These are phyloP conservation scores for Didymellaceae sp. DNA, from an alignment of 2,329 filamentous ascomycete genomes.

Conservation along the genomic window DNA sequence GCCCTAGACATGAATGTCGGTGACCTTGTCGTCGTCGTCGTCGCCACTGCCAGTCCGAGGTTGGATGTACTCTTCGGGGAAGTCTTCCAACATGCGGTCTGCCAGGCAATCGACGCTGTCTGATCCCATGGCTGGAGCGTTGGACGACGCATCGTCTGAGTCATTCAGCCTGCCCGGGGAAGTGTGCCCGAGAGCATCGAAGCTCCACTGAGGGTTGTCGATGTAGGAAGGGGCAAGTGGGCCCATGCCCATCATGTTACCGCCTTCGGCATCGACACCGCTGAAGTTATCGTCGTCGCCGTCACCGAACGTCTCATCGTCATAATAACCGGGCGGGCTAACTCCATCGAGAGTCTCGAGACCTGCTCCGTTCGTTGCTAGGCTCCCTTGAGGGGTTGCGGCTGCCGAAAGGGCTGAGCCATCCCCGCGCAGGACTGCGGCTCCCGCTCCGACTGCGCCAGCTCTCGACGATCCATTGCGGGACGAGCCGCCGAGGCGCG, in stretches of 20 bases:
- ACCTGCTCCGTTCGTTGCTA: slow-evolving; percentile 46
- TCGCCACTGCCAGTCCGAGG: slow-evolving; percentile 9
- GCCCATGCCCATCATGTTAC: slow-evolving; percentile 11
- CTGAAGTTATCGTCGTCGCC: slow-evolving; percentile 31
- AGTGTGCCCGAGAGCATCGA: slow-evolving; percentile 18
- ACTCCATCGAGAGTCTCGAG: slow-evolving; percentile 41
- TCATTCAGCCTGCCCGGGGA: slow-evolving; percentile 8
- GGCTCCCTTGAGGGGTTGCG: slow-evolving; percentile 42
- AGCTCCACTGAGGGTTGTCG: slow-evolving; percentile 33
- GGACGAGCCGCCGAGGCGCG: slow-evolving; percentile 87
- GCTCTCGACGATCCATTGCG: slow-evolving; percentile 90
- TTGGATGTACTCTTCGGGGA: slow-evolving; percentile 36
- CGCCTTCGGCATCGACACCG: slow-evolving; percentile 11
- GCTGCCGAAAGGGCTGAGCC: slow-evolving; percentile 43
- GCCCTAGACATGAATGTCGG: slow-evolving; percentile 24
- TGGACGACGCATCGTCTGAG: slow-evolving; percentile 31
- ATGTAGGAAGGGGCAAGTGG: slow-evolving; percentile 12
- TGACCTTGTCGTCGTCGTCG: slow-evolving; percentile 31
- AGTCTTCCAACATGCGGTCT: slow-evolving; percentile 11
- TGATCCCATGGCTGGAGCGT: slow-evolving; percentile 31
- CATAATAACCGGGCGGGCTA: slow-evolving; percentile 21
- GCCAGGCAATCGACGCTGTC: slow-evolving; percentile 21
- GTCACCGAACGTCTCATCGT: slow-evolving; percentile 35
- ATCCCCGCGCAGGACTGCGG: slow-evolving; percentile 47
- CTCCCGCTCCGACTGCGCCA: slow-evolving; percentile 77